Evolutionary conservation across 2,329 filamentous ascomycete species (phyloP).

Genomic region (Venturia aucupariae): DNA sequence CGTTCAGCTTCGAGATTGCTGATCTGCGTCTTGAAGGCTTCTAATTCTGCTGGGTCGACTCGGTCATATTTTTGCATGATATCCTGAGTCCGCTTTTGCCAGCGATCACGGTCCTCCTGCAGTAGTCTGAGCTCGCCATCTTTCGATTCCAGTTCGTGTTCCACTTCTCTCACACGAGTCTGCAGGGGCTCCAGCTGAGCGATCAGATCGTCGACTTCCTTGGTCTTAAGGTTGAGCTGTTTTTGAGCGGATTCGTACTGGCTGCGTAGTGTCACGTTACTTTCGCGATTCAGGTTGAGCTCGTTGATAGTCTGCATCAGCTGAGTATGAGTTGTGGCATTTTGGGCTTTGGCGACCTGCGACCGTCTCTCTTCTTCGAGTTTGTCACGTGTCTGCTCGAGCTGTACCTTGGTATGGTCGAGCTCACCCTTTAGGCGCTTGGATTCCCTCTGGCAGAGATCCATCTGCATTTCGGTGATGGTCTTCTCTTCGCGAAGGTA

Average conservation of each 20-base stretch:
- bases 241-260: conserved; percentile 73
- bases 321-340: conserved; percentile 72
- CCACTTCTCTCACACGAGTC: conserved; percentile 68
- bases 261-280: conserved; percentile 80
- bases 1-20: conserved; percentile 44
- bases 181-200: conserved; percentile 74
- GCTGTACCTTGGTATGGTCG: conserved; percentile 74
- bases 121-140: conserved; percentile 83
- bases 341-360: conserved; percentile 63
- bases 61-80: conserved; percentile 95
- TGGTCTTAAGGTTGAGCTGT: conserved; percentile 64
- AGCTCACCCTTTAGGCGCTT: conserved; percentile 86
- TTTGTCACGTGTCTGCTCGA: conserved; percentile 82
- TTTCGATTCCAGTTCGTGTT: conserved; percentile 69
- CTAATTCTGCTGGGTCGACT: conserved; percentile 86
- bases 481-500: conserved; percentile 94
- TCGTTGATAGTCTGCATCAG: conserved; percentile 93
- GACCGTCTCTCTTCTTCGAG: conserved; percentile 80
- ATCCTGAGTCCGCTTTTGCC: conserved; percentile 92
- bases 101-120: conserved; percentile 83
- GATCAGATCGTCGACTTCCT: conserved; percentile 65
- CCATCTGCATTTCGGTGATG: conserved; percentile 92
- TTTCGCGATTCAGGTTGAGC: conserved; percentile 91
- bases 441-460: conserved; percentile 76
- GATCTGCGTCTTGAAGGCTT: conserved; percentile 75